Percentiles rank a stretch among this genome's conserved stretches.
Evolutionary conservation across 2,329 filamentous ascomycete species (phyloP).

Genomic region (Herpomyces periplanetae): DNA sequence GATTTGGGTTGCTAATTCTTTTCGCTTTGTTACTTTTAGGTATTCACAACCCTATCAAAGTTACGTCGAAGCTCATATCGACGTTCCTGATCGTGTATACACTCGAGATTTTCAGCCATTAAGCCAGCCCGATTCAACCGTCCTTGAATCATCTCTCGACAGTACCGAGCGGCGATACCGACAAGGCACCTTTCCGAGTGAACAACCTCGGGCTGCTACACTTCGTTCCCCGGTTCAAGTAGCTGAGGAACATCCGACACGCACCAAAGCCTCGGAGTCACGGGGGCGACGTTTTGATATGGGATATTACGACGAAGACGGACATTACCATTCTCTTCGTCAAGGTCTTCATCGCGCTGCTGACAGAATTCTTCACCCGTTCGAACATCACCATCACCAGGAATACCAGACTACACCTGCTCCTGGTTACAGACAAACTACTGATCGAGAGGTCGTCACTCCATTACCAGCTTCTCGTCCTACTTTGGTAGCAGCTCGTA

Average conservation of each 20-base stretch:
- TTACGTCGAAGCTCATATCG: slow-evolving; percentile 8
- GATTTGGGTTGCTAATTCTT: slow-evolving; percentile 4
- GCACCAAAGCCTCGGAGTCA: no score
- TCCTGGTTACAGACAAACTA: slow-evolving; percentile 2
- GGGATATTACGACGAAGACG: slow-evolving; percentile 46
- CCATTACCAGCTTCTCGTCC: no score
- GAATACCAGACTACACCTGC: slow-evolving; percentile 8
- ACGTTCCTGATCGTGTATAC: slow-evolving; percentile 9
- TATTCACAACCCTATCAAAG: slow-evolving; percentile 15
- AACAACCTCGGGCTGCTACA: no score
- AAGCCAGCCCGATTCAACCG: no score
- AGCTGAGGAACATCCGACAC: no score
- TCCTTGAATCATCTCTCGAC: no score
- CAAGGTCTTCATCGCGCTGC: slow-evolving; percentile 24
- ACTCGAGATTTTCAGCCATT: slow-evolving; percentile 3
- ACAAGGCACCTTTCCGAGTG: slow-evolving; percentile 16
- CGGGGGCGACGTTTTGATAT: no score
- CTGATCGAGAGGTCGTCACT: slow-evolving; percentile 8
- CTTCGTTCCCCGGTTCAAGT: no score
- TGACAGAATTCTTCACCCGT: slow-evolving; percentile 21
- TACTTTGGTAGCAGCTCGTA: slow-evolving; percentile 6
- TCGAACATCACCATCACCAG: slow-evolving; percentile 11
- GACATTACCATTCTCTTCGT: slow-evolving; percentile 32
- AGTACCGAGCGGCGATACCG: slow-evolving; percentile 20
- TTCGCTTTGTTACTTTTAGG: slow-evolving; percentile 8